phyloP scores from a whole-genome alignment of 768 basidiomycete species.

The Gautieria morchelliformis region DNA sequence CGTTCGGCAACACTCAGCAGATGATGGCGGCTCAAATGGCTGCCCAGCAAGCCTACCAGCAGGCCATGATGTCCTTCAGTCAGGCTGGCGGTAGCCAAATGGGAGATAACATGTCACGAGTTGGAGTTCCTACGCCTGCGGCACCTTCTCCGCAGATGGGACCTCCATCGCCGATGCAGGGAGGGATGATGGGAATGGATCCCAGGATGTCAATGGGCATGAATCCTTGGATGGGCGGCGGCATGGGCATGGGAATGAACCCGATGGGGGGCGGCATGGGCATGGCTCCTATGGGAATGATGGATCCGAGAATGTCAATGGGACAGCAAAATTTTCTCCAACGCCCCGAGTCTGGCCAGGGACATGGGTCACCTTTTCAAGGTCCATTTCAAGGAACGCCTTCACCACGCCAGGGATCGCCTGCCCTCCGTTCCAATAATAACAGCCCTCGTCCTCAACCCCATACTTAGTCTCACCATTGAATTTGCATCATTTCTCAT shows the following conservation, averaged over 20 bases:
- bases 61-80: slow-evolving; percentile 79
- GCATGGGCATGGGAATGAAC: slow-evolving; percentile 55
- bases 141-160: slow-evolving; percentile 27
- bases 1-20: slow-evolving; percentile 56
- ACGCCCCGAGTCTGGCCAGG: neutral
- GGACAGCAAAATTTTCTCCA: neutral
- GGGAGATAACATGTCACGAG: slow-evolving; percentile 46
- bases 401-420: neutral
- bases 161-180: slow-evolving; percentile 33
- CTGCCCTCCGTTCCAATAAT: neutral
- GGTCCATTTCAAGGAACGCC: neutral
- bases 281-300: slow-evolving; percentile 18
- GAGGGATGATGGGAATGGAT: slow-evolving; percentile 40
- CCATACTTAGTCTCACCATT: neutral
- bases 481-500: no score
- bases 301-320: slow-evolving; percentile 4
- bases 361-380: neutral
- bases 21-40: slow-evolving; percentile 76
- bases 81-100: slow-evolving; percentile 55
- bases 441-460: slow-evolving; percentile 3
- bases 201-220: slow-evolving; percentile 61
- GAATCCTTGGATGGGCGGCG: slow-evolving; percentile 66
- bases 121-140: slow-evolving; percentile 15
- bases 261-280: slow-evolving; percentile 38
- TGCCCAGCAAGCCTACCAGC: slow-evolving; percentile 75